These are phyloP conservation scores for Entrophospora sp. DNA, from an alignment of 192 early-diverging fungal species.

Conservation along the genomic window DNA sequence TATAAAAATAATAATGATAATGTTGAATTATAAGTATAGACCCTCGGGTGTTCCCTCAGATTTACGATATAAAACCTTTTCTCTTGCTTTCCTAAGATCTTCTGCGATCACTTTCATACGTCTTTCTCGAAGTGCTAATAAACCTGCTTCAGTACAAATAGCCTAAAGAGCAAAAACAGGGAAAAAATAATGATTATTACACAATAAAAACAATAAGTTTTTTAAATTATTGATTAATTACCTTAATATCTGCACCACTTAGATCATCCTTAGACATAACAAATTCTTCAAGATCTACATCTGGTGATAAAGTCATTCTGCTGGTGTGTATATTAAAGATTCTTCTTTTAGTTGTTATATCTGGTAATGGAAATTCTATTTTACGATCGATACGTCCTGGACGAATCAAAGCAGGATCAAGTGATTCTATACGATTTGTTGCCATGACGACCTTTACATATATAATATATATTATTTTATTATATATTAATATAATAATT, in stretches of 20 bases:
- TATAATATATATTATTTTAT: constrained; percentile 84
- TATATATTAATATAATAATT: too few species aligned
- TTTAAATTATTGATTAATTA: too few species aligned
- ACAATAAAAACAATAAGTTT: constrained; percentile 98
- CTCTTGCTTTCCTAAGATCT: constrained; percentile 94
- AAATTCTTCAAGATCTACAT: constrained; percentile 97
- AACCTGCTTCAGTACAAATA: constrained; percentile 97
- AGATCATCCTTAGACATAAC: too few species aligned
- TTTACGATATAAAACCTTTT: constrained; percentile 98
- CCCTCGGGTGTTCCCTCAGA: constrained; percentile 99
- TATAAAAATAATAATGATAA: too few species aligned
- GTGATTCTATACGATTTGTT: constrained; percentile 93
- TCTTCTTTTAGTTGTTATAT: constrained; percentile 90
- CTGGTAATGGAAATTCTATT: too few species aligned
- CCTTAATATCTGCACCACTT: too few species aligned
- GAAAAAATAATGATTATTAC: constrained; percentile 86
- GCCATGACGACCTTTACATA: constrained; percentile 99
- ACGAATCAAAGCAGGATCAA: constrained; percentile 93
- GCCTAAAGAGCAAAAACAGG: constrained; percentile 49
- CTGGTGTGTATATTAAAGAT: constrained; percentile 94
- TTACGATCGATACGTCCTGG: constrained; percentile 95
- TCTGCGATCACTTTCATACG: constrained; percentile 97
- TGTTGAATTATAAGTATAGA: constrained; percentile 71
- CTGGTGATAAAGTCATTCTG: constrained; percentile 88
- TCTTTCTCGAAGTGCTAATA: constrained; percentile 93